These are phyloP conservation scores for Suillus bovinus DNA, from an alignment of 768 basidiomycete genomes.

Conservation along the genomic window DNA sequence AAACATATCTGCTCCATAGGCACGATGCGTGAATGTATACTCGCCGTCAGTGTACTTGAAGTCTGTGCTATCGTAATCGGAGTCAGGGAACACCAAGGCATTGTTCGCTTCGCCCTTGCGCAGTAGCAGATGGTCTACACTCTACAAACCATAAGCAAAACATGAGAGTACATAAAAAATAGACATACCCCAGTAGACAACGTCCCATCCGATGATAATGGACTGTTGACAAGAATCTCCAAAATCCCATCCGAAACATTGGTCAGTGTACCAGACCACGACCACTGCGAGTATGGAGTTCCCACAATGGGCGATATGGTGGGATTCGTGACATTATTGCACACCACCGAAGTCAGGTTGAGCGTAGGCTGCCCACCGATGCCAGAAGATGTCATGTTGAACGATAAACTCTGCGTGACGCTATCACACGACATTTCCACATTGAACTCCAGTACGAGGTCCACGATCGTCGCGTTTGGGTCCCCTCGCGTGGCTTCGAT, in stretches of 20 bases:
- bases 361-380: slow-evolving; percentile 58
- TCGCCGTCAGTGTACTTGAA: slow-evolving; percentile 60
- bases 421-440: slow-evolving; percentile 69
- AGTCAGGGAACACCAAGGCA: slow-evolving; percentile 82
- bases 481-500: slow-evolving; percentile 41
- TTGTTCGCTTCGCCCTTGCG: slow-evolving; percentile 78
- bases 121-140: slow-evolving; percentile 74
- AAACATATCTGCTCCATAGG: slow-evolving; percentile 84
- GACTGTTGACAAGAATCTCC: slow-evolving; percentile 65
- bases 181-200: slow-evolving; percentile 53
- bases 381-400: slow-evolving; percentile 72
- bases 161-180: slow-evolving; percentile 6
- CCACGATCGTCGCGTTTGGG: slow-evolving; percentile 54
- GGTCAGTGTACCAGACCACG: slow-evolving; percentile 72
- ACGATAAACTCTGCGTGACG: slow-evolving; percentile 60
- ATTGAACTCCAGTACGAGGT: slow-evolving; percentile 81
- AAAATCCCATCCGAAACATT: slow-evolving; percentile 85
- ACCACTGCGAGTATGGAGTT: slow-evolving; percentile 58
- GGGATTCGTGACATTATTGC: slow-evolving; percentile 49
- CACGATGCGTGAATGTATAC: slow-evolving; percentile 79
- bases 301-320: slow-evolving; percentile 53
- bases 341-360: slow-evolving; percentile 42
- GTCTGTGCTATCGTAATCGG: slow-evolving; percentile 70
- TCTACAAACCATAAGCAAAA: slow-evolving; percentile 35
- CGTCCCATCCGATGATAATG: slow-evolving; percentile 41